Base-by-base conservation (phyloP, 768 basidiomycete genomes). In the Pleurotus eryngii region DNA sequence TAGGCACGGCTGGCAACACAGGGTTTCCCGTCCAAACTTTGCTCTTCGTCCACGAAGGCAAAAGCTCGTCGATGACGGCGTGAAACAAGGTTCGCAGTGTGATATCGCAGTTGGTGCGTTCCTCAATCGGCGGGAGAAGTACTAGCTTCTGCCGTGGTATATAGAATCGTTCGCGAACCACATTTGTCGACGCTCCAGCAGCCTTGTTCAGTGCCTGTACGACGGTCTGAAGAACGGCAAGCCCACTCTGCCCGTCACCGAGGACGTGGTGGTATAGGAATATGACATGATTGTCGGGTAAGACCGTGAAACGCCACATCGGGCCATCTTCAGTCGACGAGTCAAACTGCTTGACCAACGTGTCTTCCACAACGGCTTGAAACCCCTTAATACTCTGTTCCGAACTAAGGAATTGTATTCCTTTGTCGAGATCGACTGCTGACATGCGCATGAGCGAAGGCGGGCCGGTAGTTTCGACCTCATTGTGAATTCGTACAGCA, bases 231-330 rank as follows among this genome's bases (percentile, higher is more conserved):
- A 54, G 39, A 5, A 54, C 51, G 9, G 39, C 51, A 11, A 54
- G 39, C n/a, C 51, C 51, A 42, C 51, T 54, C 22, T 54, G 51
- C 5, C 51, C 51, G 20, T 54, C 51, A 5, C 51, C 51, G 22
- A 54, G 51, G 20, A 54, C 38, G 17, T 54, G 51, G 22, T 54
- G 51, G 39, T 54, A 42, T 17, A 54, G 37, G 14, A 54, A 54
- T 40, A 54, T 42, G 15, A 54, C 51, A 9, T 40, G 38, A 22
- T 54, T 54, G 37, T 15, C 15, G 11, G 51, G 27, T 15, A 18
- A 15, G 37, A 54, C 51, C 18, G 51, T 54, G 39, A 54, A 54
- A 14, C 39, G 37, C 51, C 51, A 54, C 12, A 54, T 37, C 39
- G 51, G 51, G 9, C 37, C 38, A n/a, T 54, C 12, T n/a, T 54